Percentiles rank a stretch among this genome's conserved stretches.
These are phyloP conservation scores for Albifimbria verrucaria DNA, from an alignment of 2,329 filamentous ascomycete genomes.

Conservation along the genomic window DNA sequence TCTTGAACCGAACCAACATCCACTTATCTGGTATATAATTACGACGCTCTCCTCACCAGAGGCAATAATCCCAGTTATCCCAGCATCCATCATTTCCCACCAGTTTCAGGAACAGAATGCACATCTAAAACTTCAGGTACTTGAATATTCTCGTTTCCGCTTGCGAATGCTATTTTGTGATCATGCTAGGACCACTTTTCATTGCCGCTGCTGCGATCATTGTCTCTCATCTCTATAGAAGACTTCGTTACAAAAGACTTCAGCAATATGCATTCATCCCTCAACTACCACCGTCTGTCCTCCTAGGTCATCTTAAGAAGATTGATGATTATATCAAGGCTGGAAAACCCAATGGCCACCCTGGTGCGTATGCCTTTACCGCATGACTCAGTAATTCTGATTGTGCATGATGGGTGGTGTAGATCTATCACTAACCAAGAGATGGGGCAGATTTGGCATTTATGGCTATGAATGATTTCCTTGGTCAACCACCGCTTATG, in stretches of 20 bases:
- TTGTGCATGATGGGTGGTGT: neutral
- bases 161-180: too few relatives aligned
- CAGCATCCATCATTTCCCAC: too few relatives aligned
- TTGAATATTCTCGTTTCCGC: too few relatives aligned
- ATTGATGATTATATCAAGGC: neutral
- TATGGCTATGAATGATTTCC: constrained; percentile 18
- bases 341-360: constrained; percentile 16
- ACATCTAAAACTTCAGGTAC: too few relatives aligned
- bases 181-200: too few relatives aligned
- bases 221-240: neutral
- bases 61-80: too few relatives aligned
- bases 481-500: constrained; percentile 29
- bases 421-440: neutral
- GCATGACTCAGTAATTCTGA: neutral
- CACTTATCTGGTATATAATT: too few relatives aligned
- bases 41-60: too few relatives aligned
- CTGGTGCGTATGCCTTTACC: neutral
- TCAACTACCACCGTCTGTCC: neutral
- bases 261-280: neutral
- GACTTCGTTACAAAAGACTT: neutral
- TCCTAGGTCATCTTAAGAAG: constrained; percentile 1
- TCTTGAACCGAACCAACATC: too few relatives aligned
- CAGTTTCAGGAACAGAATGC: too few relatives aligned
- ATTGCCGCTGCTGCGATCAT: too few relatives aligned
- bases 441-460: constrained; percentile 5